Evolutionary conservation across 306 rosid genomes (phyloP).

Genomic region (Cicer judaicum): DNA sequence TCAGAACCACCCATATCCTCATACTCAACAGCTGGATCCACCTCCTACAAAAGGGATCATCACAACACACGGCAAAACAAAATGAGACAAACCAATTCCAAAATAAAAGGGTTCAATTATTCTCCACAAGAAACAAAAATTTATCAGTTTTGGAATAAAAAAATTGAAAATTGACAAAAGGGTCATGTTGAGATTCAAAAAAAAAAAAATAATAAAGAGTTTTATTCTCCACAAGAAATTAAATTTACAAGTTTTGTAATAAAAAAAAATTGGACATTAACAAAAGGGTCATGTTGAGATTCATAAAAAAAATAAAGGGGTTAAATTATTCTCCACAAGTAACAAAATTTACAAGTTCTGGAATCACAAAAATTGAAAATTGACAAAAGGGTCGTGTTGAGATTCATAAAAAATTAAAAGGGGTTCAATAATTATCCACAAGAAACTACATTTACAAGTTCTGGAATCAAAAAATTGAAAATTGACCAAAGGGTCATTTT

Average conservation of each 20-base stretch:
- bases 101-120: constrained; percentile 23
- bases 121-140: constrained; percentile 4
- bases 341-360: neutral
- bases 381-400: neutral
- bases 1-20: constrained; percentile 68
- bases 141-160: neutral
- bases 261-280: neutral
- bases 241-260: neutral
- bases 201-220: neutral
- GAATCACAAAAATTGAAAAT: neutral
- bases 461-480: neutral
- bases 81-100: constrained; percentile 4
- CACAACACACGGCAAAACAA: neutral
- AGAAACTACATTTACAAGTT: neutral
- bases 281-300: constrained; percentile 17
- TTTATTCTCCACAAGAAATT: constrained; percentile 19
- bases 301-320: constrained; percentile 19
- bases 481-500: constrained; percentile 18
- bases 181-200: constrained; percentile 12
- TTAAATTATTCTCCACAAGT: constrained; percentile 29
- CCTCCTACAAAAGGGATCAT: constrained; percentile 67
- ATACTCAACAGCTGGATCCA: constrained; percentile 88
- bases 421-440: constrained; percentile 27
- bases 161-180: neutral
- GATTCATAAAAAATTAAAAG: neutral